A percentile compares a stretch with the other conserved stretches of the same genome.
Conservation (phyloP, 768 basidiomycete species). For the Suillus occidentalis region DNA sequence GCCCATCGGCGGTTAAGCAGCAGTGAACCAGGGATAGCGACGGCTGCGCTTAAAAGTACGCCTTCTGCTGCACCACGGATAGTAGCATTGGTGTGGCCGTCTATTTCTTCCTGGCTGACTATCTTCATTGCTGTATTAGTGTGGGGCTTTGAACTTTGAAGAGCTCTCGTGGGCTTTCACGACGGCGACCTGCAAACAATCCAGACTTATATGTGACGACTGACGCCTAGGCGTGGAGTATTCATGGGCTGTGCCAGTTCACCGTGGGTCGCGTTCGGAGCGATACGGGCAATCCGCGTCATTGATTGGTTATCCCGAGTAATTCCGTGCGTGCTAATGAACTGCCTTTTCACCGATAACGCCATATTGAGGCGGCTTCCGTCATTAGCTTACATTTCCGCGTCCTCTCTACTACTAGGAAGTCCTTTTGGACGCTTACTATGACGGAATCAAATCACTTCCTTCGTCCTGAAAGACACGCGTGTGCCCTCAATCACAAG, state of each 20-base stretch:
- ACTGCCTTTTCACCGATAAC: neutral
- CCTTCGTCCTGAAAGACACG: too few species aligned
- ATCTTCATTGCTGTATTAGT: conserved; percentile 27
- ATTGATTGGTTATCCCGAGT: neutral
- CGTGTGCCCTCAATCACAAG: too few species aligned
- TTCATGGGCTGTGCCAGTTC: neutral
- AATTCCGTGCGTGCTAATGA: neutral
- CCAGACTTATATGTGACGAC: neutral
- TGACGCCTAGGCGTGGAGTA: neutral
- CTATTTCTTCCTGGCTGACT: conserved; percentile 46
- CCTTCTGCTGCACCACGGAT: conserved; percentile 67
- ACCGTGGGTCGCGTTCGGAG: neutral
- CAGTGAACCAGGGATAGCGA: conserved; percentile 51
- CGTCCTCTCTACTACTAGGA: too few species aligned
- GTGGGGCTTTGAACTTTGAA: neutral
- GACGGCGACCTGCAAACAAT: neutral
- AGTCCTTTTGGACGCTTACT: too few species aligned
- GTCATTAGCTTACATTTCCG: too few species aligned
- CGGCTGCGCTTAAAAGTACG: conserved; percentile 40
- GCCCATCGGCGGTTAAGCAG: conserved; percentile 52
- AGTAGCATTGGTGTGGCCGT: conserved; percentile 54
- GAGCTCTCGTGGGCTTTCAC: neutral
- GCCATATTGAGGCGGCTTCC: neutral
- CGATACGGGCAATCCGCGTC: neutral
- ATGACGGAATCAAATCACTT: too few species aligned